Evolutionary conservation across 2,329 filamentous ascomycete genomes (phyloP).

Genomic region (Paracoccidioides brasiliensis): DNA sequence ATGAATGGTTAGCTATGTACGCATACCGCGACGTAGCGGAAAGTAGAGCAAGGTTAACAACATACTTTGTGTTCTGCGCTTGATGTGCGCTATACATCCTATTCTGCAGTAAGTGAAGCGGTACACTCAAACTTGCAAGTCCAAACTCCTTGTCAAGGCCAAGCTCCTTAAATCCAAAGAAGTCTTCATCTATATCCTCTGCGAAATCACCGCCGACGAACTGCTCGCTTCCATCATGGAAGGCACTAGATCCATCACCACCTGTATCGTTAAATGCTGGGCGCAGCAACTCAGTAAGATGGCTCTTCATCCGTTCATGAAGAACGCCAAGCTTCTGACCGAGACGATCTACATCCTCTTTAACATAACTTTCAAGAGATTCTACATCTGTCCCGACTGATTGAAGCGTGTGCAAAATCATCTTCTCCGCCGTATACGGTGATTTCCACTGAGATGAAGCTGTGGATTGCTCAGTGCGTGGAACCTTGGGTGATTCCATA

Average conservation of each 20-base stretch:
- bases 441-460: conserved; percentile 41
- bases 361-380: conserved; percentile 70
- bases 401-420: conserved; percentile 70
- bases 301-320: conserved; percentile 87
- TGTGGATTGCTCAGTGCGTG: conserved; percentile 35
- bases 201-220: conserved; percentile 95
- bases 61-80: conserved; percentile 52
- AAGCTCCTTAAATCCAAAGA: conserved; percentile 94
- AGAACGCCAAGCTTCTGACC: conserved; percentile 65
- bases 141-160: conserved; percentile 87
- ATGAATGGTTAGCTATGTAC: conserved; percentile 7
- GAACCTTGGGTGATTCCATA: conserved; percentile 66
- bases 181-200: conserved; percentile 94
- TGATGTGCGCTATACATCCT: conserved; percentile 77
- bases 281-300: conserved; percentile 84
- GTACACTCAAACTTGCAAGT: conserved; percentile 74
- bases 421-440: conserved; percentile 70
- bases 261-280: conserved; percentile 73
- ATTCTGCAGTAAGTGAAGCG: conserved; percentile 84
- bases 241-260: conserved; percentile 74
- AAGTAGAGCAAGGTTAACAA: conserved; percentile 6
- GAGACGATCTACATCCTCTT: conserved; percentile 83
- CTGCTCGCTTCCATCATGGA: conserved; percentile 93
- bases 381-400: conserved; percentile 76
- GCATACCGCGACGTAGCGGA: conserved; percentile 5